Percentiles rank a stretch among this genome's conserved stretches.
Evolutionary conservation across 192 early-diverging fungal genomes (phyloP).

Genomic region (Coemansia sp.): DNA sequence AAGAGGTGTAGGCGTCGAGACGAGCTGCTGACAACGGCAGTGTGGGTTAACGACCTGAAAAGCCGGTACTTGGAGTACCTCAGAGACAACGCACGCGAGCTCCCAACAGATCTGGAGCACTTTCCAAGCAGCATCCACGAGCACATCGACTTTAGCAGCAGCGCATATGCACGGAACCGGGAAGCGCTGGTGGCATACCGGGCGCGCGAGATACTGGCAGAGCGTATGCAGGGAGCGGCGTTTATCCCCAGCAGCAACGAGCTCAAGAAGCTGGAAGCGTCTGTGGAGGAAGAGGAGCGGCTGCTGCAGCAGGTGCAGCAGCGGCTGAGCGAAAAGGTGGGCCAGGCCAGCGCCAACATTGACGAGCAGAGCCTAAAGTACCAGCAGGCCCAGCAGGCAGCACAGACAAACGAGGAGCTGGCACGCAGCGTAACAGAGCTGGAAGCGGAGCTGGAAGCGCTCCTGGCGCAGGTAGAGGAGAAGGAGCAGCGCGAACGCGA

Average conservation of each 20-base stretch:
- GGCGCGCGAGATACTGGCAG: conserved; percentile 40
- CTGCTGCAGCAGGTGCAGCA: conserved; percentile 41
- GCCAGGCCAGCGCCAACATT: conserved; percentile 30
- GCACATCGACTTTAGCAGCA: conserved; percentile 37
- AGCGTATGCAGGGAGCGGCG: conserved; percentile 36
- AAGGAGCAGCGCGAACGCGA: conserved; percentile 44
- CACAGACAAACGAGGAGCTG: conserved; percentile 33
- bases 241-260: conserved; percentile 44
- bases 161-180: conserved; percentile 34
- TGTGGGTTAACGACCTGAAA: conserved; percentile 47
- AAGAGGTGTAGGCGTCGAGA: conserved; percentile 39
- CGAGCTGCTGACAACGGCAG: conserved; percentile 38
- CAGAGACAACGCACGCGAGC: conserved; percentile 22
- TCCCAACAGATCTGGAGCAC: conserved; percentile 37
- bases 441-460: conserved; percentile 36
- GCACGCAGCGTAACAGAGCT: conserved; percentile 17
- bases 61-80: conserved; percentile 40
- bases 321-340: conserved; percentile 37
- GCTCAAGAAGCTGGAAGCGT: conserved; percentile 45
- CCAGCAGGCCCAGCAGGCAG: conserved; percentile 20
- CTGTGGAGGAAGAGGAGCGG: conserved; percentile 48
- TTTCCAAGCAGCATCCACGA: conserved; percentile 39
- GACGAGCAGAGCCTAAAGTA: conserved; percentile 30
- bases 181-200: conserved; percentile 36
- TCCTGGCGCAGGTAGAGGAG: conserved; percentile 23